Percentiles rank a stretch among this genome's conserved stretches.
Evolutionary conservation across 805 yeast genomes (phyloP).

Genomic region (Pichia thaimueangensis): DNA sequence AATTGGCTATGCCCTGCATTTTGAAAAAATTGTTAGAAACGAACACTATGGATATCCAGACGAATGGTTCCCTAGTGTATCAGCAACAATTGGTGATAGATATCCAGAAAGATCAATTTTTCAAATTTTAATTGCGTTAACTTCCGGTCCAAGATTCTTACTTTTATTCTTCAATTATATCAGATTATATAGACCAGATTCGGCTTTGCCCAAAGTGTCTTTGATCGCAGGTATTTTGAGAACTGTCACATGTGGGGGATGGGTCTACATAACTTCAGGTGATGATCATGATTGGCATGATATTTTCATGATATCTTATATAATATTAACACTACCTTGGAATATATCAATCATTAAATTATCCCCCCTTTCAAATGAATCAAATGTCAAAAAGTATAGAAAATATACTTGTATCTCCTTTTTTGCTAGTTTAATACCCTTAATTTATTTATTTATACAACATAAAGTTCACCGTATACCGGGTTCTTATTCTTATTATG

Average conservation of each 20-base stretch:
- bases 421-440: constrained; percentile 69
- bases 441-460: constrained; percentile 83
- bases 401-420: constrained; percentile 51
- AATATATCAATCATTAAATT: constrained; percentile 52
- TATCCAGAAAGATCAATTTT: constrained; percentile 93
- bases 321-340: constrained; percentile 90
- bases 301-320: constrained; percentile 87
- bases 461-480: constrained; percentile 82
- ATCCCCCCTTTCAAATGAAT: constrained; percentile 40
- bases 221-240: constrained; percentile 70
- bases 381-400: constrained; percentile 46
- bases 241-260: constrained; percentile 95
- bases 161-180: constrained; percentile 49
- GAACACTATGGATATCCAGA: constrained; percentile 88
- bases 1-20: constrained; percentile 75
- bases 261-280: constrained; percentile 96
- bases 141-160: constrained; percentile 87
- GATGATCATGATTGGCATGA: constrained; percentile 97
- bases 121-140: constrained; percentile 85
- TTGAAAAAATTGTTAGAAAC: constrained; percentile 80
- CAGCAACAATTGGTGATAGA: constrained; percentile 94
- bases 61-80: constrained; percentile 98
- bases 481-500: constrained; percentile 95
- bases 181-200: constrained; percentile 34
- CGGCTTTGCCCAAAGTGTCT: constrained; percentile 36